A percentile compares a stretch with the other conserved stretches of the same genome.
Evolutionary conservation across 2,329 filamentous ascomycete species (phyloP).

Genomic region (Spiromastix sp.): DNA sequence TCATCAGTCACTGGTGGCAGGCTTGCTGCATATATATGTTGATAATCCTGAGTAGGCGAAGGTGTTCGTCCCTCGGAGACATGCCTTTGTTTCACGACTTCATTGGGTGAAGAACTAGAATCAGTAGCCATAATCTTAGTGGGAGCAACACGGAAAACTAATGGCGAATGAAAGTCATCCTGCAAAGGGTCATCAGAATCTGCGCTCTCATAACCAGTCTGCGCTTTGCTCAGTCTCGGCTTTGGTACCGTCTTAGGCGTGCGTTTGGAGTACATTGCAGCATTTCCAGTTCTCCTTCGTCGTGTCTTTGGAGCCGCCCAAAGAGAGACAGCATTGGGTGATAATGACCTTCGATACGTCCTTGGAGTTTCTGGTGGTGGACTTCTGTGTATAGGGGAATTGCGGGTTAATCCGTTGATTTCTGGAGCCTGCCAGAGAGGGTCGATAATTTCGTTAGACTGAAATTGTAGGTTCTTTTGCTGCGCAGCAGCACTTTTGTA

Average conservation of each 20-base stretch:
- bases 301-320: conserved; percentile 24
- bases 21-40: too few species aligned
- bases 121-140: too few species aligned
- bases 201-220: conserved; percentile 4
- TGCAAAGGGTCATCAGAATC: conserved; percentile 36
- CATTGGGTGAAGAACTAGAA: too few species aligned
- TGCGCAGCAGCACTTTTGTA: too few species aligned
- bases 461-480: too few species aligned
- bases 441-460: conserved; percentile 12
- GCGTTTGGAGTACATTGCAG: conserved; percentile 9
- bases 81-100: too few species aligned
- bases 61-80: too few species aligned
- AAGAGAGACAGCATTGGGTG: conserved; percentile 25
- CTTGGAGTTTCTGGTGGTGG: conserved; percentile 3
- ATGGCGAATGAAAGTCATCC: too few species aligned
- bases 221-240: not conserved
- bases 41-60: too few species aligned
- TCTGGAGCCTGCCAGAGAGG: conserved; percentile 23
- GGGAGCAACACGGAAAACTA: too few species aligned
- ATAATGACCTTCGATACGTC: conserved; percentile 19
- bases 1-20: too few species aligned
- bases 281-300: conserved; percentile 16
- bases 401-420: conserved; percentile 17
- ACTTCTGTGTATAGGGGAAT: conserved; percentile 14
- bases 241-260: not conserved